A percentile compares a stretch with the other conserved stretches of the same genome.
Conservation (phyloP, 208 protist genomes). For the Trypanosoma grayi region DNA sequence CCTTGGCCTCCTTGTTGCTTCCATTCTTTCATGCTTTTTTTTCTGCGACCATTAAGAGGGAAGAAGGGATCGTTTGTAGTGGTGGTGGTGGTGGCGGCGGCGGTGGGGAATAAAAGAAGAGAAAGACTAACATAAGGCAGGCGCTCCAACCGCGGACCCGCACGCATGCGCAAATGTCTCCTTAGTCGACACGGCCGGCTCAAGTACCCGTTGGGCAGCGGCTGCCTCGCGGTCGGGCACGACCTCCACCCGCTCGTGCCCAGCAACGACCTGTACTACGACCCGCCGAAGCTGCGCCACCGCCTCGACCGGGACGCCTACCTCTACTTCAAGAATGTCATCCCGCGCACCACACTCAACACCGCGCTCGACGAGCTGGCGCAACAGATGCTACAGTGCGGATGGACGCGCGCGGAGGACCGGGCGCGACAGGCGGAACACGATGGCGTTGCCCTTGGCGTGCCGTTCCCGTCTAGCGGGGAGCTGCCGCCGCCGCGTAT, state of each 20-base stretch:
- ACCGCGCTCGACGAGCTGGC: constrained; percentile 62
- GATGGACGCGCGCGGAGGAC: constrained; percentile 57
- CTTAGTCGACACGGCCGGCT: constrained; percentile 58
- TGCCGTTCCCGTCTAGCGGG: constrained; percentile 50
- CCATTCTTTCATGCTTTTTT: no score
- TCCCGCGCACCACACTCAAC: constrained; percentile 60
- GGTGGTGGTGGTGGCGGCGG: not conserved
- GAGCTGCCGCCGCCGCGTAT: constrained; percentile 60
- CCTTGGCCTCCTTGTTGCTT: no score
- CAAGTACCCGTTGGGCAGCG: constrained; percentile 54
- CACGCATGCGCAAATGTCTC: constrained; percentile 38
- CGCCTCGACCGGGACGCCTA: constrained; percentile 84
- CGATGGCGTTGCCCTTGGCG: constrained; percentile 67
- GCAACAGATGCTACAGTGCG: constrained; percentile 56
- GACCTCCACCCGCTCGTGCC: constrained; percentile 68
- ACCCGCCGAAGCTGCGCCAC: constrained; percentile 72
- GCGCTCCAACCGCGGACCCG: not conserved
- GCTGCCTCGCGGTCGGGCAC: constrained; percentile 49
- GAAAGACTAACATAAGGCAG: not conserved
- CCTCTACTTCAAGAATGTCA: constrained; percentile 81
- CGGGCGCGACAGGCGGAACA: constrained; percentile 29
- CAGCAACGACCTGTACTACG: constrained; percentile 87
- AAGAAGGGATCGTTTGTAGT: no score
- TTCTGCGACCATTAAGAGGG: no score
- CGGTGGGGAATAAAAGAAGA: not conserved